Evolutionary conservation across 1,284 basidiomycete genomes (phyloP), one percentile per base, ranked within the genome.

Genomic region (Caloboletus firmus): DNA sequence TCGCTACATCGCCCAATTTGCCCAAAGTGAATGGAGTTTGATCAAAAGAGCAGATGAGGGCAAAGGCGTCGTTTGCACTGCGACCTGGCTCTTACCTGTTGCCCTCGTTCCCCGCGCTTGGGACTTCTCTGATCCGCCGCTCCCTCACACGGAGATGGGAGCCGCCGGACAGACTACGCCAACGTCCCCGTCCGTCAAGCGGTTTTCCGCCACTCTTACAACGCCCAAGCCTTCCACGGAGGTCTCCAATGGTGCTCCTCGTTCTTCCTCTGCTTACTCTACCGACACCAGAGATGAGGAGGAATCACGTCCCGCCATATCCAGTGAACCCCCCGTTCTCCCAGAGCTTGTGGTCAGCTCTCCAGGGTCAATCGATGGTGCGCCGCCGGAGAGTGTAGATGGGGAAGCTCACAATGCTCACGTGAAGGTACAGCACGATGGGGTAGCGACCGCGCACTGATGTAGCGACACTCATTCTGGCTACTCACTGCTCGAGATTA

Each of bases 51-150:
- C 86, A 61, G 79, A 93, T 62, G 62, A 76, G 46, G 89, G 90
- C 1, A 71, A 81, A 63, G 91, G 91, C 28, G 89, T 92, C 20
- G 84, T 93, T 34, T 92, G 90, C 67, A 87, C 87, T 45, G 86
- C 90, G 22, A 93, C 91, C 17, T 92, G 90, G 87, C 79, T 91
- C 51, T 82, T 91, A 78, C 89, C 89, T 22, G 82, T 84, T 47
- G 89, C 89, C 8, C 74, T 91, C 69, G 80, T 87, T 45, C 84
- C 88, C 34, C 83, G 85, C 24, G 74, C 88, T 37, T 91, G 88
- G 88, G 89, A 91, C 67, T 91, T 91, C 61, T 66, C 80, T 35
- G 72, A 79, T 36, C 74, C 76, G 1, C 54, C 53, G 0, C 73
- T 78, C 52, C 54, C 51, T 45, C 57, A 58, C 24, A 43, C 49